Base-by-base conservation (phyloP, 345 rosid species). In the Salix caprea region DNA sequence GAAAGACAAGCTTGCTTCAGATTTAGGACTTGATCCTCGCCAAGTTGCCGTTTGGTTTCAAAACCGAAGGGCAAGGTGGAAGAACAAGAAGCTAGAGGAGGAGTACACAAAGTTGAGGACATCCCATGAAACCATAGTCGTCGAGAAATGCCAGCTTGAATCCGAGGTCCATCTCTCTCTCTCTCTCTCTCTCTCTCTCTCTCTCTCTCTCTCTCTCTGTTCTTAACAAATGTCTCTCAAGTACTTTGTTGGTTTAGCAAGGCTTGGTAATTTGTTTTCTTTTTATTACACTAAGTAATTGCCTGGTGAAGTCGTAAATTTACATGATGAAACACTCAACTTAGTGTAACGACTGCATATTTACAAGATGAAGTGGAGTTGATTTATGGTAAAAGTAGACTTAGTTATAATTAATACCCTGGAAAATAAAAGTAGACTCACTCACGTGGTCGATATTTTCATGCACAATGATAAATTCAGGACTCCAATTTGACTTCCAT, bases 41-140 rank as follows among this genome's bases (percentile, higher is more conserved):
- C 99, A 96, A 40, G 99, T 96, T 2, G 99, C 98, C 7, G 93
- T 96, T 30, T 96, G 99, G 99, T 96, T 93, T 81, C 99, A 96
- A 71, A 96, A 96, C 89, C 86, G 97, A 26, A 85, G 98, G 61
- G 95, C 98, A 37, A 88, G 99, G 14, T 92, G 91, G 91, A 96
- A 92, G 89, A 88, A 84, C 87, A 96, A 96, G 90, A 92, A 88
- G 85, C 90, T 96, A 6, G 98, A 96, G 78, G 94, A 96, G 77
- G 96, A 91, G 74, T 90, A 90, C 40, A 52, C 82, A 18, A 87
- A 77, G 82, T 72, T 96, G 44, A 93, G 88, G 65, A 71, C 84
- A 5, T 71, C 78, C 28, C 82, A 93, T 69, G 93, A 92, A 19
- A 70, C 19, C 34, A 83, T 67, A 19, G 76, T 90, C 39, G 76